These are phyloP conservation scores for Calamus simplicifolius DNA, from an alignment of 176 grass and related monocot species.

Conservation along the genomic window DNA sequence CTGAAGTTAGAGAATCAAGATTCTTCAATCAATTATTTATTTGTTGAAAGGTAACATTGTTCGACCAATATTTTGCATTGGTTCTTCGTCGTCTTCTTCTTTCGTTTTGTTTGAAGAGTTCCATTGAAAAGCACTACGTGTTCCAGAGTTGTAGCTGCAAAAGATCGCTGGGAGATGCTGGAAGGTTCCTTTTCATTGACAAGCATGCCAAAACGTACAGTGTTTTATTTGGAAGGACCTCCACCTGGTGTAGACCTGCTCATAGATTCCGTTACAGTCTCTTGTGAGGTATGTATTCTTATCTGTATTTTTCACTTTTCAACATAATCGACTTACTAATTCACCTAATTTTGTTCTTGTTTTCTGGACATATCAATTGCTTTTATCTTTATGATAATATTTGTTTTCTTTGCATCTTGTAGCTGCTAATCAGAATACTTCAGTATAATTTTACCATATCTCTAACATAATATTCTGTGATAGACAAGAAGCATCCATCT, in stretches of 20 bases:
- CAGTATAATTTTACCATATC: no score
- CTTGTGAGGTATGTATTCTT: conserved; percentile 34
- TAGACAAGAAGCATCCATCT: no score
- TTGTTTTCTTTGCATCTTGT: no score
- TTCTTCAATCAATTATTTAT: conserved; percentile 44
- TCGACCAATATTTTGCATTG: conserved; percentile 10
- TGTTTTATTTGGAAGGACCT: conserved; percentile 80
- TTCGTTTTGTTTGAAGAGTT: background rate
- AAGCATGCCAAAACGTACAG: conserved; percentile 28
- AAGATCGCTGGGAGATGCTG: conserved; percentile 59
- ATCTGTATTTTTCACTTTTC: background rate
- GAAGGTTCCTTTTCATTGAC: conserved; percentile 71
- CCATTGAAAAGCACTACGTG: conserved; percentile 2
- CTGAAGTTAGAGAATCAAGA: conserved; percentile 57
- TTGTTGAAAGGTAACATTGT: conserved; percentile 51
- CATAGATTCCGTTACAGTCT: conserved; percentile 71
- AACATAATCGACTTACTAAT: no score
- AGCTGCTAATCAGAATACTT: no score
- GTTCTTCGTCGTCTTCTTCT: background rate
- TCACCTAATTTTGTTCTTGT: no score
- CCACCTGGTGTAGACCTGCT: conserved; percentile 69
- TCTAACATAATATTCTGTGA: no score
- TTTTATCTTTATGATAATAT: no score
- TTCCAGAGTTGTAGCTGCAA: conserved; percentile 28
- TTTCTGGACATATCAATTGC: no score